Evolutionary conservation across 2,329 filamentous ascomycete species (phyloP).

Genomic region (Epichloe hybrida): DNA sequence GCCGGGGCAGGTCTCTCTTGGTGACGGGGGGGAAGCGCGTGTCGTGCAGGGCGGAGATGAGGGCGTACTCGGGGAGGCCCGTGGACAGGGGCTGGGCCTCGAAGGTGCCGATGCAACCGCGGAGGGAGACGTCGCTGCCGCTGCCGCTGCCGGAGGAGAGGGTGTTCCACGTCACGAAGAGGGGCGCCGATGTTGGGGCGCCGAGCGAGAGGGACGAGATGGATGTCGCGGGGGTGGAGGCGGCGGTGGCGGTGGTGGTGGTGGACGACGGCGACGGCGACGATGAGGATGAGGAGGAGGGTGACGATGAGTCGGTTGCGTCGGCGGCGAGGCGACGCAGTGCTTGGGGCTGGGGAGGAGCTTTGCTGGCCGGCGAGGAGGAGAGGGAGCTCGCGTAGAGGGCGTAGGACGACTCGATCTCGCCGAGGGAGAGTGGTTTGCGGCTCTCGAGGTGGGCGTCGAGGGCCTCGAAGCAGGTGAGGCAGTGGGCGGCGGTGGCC

Average conservation of each 20-base stretch:
- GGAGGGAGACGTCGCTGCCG: slow-evolving; percentile 42
- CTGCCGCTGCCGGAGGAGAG: slow-evolving; percentile 25
- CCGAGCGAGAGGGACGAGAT: slow-evolving; percentile 24
- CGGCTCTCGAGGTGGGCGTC: slow-evolving; percentile 60
- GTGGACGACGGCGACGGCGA: slow-evolving; percentile 23
- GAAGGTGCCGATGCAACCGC: slow-evolving; percentile 95
- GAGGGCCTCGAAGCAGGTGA: slow-evolving; percentile 85
- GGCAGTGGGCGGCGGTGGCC: slow-evolving; percentile 76
- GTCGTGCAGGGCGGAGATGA: slow-evolving; percentile 61
- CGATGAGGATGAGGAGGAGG: slow-evolving; percentile 24
- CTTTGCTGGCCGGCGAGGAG: slow-evolving; percentile 5
- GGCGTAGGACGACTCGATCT: slow-evolving; percentile 55
- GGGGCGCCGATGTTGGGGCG: slow-evolving; percentile 43
- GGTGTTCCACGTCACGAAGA: slow-evolving; percentile 94
- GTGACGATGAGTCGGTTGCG: slow-evolving; percentile 16
- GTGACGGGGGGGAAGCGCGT: slow-evolving; percentile 49
- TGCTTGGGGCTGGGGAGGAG: slow-evolving; percentile 24
- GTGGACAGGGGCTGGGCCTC: slow-evolving; percentile 58
- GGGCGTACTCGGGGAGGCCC: slow-evolving; percentile 66
- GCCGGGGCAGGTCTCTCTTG: slow-evolving; percentile 37
- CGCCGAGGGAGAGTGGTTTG: slow-evolving; percentile 49
- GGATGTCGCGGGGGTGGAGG: slow-evolving; percentile 32
- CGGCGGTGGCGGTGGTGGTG: slow-evolving; percentile 22
- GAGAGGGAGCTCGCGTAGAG: slow-evolving; percentile 18
- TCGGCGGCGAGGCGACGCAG: slow-evolving; percentile 23